phyloP scores from a whole-genome alignment of 257 asterid genomes.

The Fraxinus americana region DNA sequence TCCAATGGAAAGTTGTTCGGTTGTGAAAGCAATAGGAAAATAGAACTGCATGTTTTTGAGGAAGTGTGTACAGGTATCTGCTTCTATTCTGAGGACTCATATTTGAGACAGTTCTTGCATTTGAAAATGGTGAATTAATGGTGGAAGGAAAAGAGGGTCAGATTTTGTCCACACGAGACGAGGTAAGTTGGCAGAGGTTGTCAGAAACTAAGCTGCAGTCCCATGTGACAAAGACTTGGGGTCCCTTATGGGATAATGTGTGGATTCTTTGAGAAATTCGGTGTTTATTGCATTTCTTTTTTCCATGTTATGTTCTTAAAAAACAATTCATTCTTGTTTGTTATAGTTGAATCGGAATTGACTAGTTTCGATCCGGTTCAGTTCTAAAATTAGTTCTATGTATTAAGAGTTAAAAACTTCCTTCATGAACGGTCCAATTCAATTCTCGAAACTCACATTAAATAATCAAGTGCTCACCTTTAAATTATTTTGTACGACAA shows the following conservation, averaged over 20 bases:
- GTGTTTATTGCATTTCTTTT: too few relatives aligned
- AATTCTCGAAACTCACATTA: too few relatives aligned
- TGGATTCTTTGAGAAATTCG: not conserved
- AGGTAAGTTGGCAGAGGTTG: slow-evolving; percentile 39
- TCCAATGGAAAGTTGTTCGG: not conserved
- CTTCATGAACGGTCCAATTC: too few relatives aligned
- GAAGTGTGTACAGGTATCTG: not conserved
- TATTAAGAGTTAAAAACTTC: not conserved
- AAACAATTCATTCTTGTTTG: too few relatives aligned
- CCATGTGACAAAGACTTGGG: slow-evolving; percentile 25
- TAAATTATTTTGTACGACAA: too few relatives aligned
- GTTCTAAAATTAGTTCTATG: too few relatives aligned
- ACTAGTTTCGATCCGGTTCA: not conserved
- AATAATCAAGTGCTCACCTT: too few relatives aligned
- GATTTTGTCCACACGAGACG: not conserved
- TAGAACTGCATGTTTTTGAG: not conserved
- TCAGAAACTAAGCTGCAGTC: slow-evolving; percentile 23
- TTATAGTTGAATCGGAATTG: not conserved
- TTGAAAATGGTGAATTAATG: slow-evolving; percentile 17
- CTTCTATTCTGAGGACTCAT: slow-evolving; percentile 13
- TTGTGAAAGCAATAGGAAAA: slow-evolving; percentile 26
- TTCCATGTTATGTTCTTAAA: not conserved
- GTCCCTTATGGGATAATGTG: not conserved
- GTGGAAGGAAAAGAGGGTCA: slow-evolving; percentile 13
- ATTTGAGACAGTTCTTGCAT: not conserved